Base-by-base conservation (phyloP, 352 stramenopile species). In the Phytophthora cactorum region DNA sequence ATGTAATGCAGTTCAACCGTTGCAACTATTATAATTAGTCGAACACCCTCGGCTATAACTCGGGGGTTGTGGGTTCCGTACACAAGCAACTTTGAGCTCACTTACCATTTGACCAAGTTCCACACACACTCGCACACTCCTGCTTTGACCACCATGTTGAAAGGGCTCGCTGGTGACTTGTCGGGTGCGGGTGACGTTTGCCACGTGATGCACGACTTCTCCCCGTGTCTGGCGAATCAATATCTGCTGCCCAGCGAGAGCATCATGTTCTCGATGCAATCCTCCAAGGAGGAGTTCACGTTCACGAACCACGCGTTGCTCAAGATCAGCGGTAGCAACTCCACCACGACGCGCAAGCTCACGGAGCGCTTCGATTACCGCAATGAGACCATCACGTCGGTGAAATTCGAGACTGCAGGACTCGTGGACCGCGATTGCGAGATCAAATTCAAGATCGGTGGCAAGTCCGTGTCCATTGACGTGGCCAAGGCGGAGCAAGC, bases 231-330 rank as follows among this genome's bases (percentile, higher is more conserved):
- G 14, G 77, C 55, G 11, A 45, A 50, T 15, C 58, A 69, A 41
- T 89, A 86, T 61, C 31, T 91, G 45, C 68, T 91, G 7, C 82
- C 80, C 0, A 22, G 36, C 12, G 77, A 89, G 63, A 59, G 44
- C 32, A 75, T 91, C 39, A 67, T 80, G 32, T 89, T 91, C 52
- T 75, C 74, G 5, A 57, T 91, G 34, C 69, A 79, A 59, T 85
- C 82, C n/a, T 61, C 70, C 2, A 85, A 88, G 50, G 80, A 89
- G 52, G 82, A 89, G 65, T 89, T 86, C 41, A 68, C 74, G 15
- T 86, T 90, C 70, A 89, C 82, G 25, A 90, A 84, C 78, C 62
- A 86, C 45, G 82, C 82, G 41, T 27, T 91, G 58, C 62, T 91
- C 50, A 74, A 71, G 38, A 59, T 75, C 27, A 28, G 25, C 4